Conservation (phyloP, 441 rosid species). For the Pelargonium hybrid region DNA sequence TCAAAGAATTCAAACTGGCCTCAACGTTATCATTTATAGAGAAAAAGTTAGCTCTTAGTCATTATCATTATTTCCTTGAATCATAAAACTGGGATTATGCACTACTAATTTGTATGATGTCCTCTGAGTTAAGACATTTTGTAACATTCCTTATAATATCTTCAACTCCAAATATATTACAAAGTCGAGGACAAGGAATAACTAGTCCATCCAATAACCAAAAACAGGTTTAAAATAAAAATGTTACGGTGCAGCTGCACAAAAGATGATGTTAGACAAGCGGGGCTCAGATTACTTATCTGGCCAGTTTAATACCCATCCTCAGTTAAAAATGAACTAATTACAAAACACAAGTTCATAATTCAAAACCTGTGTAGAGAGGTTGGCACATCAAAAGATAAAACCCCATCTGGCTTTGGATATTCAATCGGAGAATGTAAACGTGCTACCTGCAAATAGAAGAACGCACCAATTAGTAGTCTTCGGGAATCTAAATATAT, state of each 20-base stretch:
- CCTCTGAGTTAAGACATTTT: background rate
- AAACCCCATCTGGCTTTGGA: constrained; percentile 76
- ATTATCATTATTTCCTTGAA: too few species aligned
- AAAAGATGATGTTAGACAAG: background rate
- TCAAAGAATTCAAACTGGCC: too few species aligned
- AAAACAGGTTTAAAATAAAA: background rate
- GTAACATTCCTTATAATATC: background rate
- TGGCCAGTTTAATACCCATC: background rate
- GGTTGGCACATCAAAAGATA: constrained; percentile 82
- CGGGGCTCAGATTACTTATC: background rate
- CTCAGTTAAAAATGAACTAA: background rate
- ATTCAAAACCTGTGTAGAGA: constrained; percentile 71
- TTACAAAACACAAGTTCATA: background rate
- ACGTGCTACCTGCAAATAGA: constrained; percentile 49
- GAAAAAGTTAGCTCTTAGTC: too few species aligned
- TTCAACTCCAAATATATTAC: background rate
- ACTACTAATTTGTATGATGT: background rate
- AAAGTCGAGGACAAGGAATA: background rate
- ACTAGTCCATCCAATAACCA: background rate
- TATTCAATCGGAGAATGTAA: constrained; percentile 56
- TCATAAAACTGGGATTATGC: background rate
- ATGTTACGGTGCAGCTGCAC: background rate
- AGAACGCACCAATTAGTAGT: constrained; percentile 1
- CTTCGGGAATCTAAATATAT: background rate
- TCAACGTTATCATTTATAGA: too few species aligned